Evolutionary conservation across 345 rosid species (phyloP).

Genomic region (Salix suchowensis): DNA sequence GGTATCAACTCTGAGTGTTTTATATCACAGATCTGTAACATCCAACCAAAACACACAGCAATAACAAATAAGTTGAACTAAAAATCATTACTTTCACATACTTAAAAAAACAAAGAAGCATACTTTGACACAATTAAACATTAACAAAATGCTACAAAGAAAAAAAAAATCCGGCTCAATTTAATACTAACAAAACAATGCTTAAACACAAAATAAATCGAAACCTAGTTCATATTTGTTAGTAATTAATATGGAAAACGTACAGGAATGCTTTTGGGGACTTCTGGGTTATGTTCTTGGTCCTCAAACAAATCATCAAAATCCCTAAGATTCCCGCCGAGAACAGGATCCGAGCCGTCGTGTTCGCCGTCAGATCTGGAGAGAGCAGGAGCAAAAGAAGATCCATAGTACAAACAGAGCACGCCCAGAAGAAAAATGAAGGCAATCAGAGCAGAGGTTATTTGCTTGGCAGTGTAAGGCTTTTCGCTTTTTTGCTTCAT

Average conservation of each 20-base stretch:
- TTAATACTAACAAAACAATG: neutral
- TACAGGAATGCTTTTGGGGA: slow-evolving; percentile 71
- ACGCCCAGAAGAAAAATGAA: slow-evolving; percentile 59
- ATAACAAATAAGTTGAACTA: neutral
- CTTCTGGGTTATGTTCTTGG: slow-evolving; percentile 27
- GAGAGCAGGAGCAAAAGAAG: slow-evolving; percentile 65
- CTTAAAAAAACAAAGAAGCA: neutral
- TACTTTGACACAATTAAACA: neutral
- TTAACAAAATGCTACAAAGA: too few species aligned
- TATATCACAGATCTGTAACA: slow-evolving; percentile 65
- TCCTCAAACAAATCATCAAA: slow-evolving; percentile 37
- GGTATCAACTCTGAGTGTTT: slow-evolving; percentile 84
- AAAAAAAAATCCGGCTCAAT: neutral
- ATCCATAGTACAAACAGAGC: slow-evolving; percentile 68
- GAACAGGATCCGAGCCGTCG: slow-evolving; percentile 43
- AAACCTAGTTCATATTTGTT: neutral
- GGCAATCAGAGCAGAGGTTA: slow-evolving; percentile 52
- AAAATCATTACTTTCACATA: neutral
- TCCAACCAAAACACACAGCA: neutral
- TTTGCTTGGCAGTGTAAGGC: slow-evolving; percentile 41
- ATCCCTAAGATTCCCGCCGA: slow-evolving; percentile 23
- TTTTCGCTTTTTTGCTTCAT: slow-evolving; percentile 61
- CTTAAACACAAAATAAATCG: neutral
- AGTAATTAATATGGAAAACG: neutral
- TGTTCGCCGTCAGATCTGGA: slow-evolving; percentile 45